A percentile compares a stretch with the other conserved stretches of the same genome.
Evolutionary conservation across 306 rosid species (phyloP).

Genomic region (Pterocarpus santalinus): DNA sequence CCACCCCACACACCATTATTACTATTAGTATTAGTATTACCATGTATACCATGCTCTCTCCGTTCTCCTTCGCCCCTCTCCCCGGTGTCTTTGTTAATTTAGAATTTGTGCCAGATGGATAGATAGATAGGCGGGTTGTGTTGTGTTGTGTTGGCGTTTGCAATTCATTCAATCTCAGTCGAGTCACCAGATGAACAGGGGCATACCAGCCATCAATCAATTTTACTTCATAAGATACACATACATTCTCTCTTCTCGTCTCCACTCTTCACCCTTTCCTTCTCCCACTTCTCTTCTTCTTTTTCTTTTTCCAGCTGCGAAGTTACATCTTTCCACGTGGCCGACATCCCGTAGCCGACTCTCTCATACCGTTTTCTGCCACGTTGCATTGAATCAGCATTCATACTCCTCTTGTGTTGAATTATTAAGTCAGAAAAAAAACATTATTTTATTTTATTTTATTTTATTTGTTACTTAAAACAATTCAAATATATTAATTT

Average conservation of each 20-base stretch:
- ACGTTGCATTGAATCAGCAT: not conserved
- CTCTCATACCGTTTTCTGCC: constrained; percentile 28
- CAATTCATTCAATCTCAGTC: not conserved
- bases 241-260: not conserved
- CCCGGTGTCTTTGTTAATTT: not conserved
- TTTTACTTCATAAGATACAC: not conserved
- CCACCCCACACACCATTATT: not conserved
- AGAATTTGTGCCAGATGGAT: not conserved
- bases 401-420: not conserved
- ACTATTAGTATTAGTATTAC: constrained; percentile 15
- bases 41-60: constrained; percentile 3
- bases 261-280: not conserved
- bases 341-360: constrained; percentile 46
- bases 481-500: too few species aligned
- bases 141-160: not conserved
- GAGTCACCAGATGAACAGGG: not conserved
- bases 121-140: not conserved
- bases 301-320: constrained; percentile 17
- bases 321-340: constrained; percentile 43
- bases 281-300: not conserved
- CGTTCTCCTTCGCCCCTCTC: not conserved
- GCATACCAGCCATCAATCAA: constrained; percentile 8
- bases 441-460: too few species aligned
- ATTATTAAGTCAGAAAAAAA: too few species aligned
- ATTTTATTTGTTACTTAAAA: too few species aligned